Evolutionary conservation across 1,139 yeast genomes (phyloP), one percentile per base, ranked within the genome.

Genomic region (Pneumocystis oryctolagi): DNA sequence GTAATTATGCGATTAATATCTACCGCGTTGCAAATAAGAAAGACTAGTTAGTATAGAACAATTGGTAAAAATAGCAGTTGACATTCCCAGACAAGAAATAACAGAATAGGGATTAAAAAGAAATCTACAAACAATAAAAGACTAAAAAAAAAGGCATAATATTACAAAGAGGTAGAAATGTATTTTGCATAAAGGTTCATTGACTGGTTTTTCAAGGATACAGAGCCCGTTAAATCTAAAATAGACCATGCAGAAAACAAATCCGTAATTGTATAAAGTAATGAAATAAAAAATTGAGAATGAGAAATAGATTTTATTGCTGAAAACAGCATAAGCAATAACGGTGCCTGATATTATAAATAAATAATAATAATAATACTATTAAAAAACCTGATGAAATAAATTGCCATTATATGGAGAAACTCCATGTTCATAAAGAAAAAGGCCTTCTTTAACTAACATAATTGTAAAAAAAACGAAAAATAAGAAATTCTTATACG

Each of bases 401-500:
- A 88, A 84, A 1, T 96, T 95, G 25, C 96, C 95, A 65, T 82
- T 83, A 70, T 89, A 90, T 5, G 90, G 82, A 65, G 84, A 80
- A 61, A 85, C 77, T 16, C 79, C 79, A 67, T 83, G 80, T n/a
- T 78, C 73, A 64, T 82, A 74, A 66, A 87, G 80, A 71, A 81
- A 89, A 60, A 89, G 78, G 9, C 97, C 96, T 72, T 92, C 98
- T 70, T 81, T 77, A 61, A 94, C 76, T 59, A 31, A 47, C 3
- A 47, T 12, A 20, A 37, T 56, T 30, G 16, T 55, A 53, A 30
- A 6, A 73, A 69, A 1, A 75, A 74, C 30, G n/a, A 6, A 30
- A 62, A 16, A 2, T 3, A 12, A 0, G 16, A 31, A 14, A 20
- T 25, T 4, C 6, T 62, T 69, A 60, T 62, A 70, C 72, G 69